Conservation (phyloP, 257 asterid genomes). For the Solanum dulcamara region DNA sequence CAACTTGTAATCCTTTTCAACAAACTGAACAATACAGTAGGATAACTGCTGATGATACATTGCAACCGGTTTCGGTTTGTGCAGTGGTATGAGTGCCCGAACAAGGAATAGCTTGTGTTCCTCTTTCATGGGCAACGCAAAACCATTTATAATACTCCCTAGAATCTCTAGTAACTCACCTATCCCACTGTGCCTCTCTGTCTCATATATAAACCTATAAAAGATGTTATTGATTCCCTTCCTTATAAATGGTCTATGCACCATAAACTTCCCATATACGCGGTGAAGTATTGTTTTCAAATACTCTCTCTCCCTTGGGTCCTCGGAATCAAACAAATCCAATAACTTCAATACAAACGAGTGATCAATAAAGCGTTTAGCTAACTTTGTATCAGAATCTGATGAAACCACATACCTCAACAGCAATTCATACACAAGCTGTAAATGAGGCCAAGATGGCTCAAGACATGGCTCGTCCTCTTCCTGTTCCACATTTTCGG, state of each 20-base stretch:
- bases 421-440: slow-evolving; percentile 18
- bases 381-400: slow-evolving; percentile 19
- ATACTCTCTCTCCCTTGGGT: slow-evolving; percentile 15
- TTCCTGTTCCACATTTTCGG: slow-evolving; percentile 11
- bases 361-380: slow-evolving; percentile 18
- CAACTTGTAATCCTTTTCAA: slow-evolving; percentile 17
- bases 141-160: slow-evolving; percentile 23
- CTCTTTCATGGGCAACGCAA: slow-evolving; percentile 25
- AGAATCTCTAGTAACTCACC: slow-evolving; percentile 18
- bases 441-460: slow-evolving; percentile 23
- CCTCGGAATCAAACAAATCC: slow-evolving; percentile 23
- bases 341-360: slow-evolving; percentile 15
- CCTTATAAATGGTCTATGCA: slow-evolving; percentile 19
- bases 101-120: slow-evolving; percentile 20
- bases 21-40: slow-evolving; percentile 15
- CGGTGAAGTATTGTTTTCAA: slow-evolving; percentile 16
- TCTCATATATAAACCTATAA: slow-evolving; percentile 18
- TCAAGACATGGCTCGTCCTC: slow-evolving; percentile 16
- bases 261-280: slow-evolving; percentile 25
- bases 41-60: slow-evolving; percentile 18
- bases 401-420: slow-evolving; percentile 13
- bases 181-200: slow-evolving; percentile 20
- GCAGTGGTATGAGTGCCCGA: slow-evolving; percentile 18
- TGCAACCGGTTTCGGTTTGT: slow-evolving; percentile 13
- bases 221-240: slow-evolving; percentile 13